Evolutionary conservation across 176 grass and related monocot genomes (phyloP).

Genomic region (Olyra latifolia): DNA sequence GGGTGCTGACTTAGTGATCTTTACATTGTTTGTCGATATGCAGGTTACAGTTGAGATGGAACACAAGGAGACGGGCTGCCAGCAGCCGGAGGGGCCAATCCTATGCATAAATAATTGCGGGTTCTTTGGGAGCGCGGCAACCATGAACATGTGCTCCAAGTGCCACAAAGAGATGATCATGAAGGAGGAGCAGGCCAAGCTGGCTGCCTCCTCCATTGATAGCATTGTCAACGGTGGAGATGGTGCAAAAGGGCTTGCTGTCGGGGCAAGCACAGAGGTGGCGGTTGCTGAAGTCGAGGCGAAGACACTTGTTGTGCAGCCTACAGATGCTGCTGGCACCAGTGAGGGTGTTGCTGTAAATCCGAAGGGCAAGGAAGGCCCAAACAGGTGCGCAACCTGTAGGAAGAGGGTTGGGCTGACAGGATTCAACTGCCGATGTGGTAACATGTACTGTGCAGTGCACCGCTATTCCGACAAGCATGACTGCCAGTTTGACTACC

Average conservation of each 20-base stretch:
- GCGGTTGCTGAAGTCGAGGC: conserved; percentile 38
- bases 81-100: conserved; percentile 84
- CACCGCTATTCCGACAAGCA: conserved; percentile 98
- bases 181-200: conserved; percentile 72
- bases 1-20: not conserved
- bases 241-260: conserved; percentile 46
- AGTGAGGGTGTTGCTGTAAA: conserved; percentile 34
- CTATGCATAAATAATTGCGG: conserved; percentile 97
- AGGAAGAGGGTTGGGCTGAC: conserved; percentile 88
- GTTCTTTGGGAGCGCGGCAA: conserved; percentile 87
- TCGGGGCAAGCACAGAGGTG: conserved; percentile 27
- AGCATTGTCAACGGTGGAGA: conserved; percentile 79
- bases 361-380: conserved; percentile 73
- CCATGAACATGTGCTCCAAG: conserved; percentile 99
- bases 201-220: conserved; percentile 80
- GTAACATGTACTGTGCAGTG: conserved; percentile 68
- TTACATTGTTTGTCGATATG: conserved; percentile 10
- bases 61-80: conserved; percentile 90
- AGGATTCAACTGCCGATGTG: conserved; percentile 85
- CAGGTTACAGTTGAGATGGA: conserved; percentile 64
- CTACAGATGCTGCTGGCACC: conserved; percentile 35
- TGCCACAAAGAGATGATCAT: conserved; percentile 94
- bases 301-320: conserved; percentile 42
- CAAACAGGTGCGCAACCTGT: conserved; percentile 71
- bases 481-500: conserved; percentile 92